Base-by-base conservation (phyloP, 805 yeast species). In the Monosporozyma yasuniensis region DNA sequence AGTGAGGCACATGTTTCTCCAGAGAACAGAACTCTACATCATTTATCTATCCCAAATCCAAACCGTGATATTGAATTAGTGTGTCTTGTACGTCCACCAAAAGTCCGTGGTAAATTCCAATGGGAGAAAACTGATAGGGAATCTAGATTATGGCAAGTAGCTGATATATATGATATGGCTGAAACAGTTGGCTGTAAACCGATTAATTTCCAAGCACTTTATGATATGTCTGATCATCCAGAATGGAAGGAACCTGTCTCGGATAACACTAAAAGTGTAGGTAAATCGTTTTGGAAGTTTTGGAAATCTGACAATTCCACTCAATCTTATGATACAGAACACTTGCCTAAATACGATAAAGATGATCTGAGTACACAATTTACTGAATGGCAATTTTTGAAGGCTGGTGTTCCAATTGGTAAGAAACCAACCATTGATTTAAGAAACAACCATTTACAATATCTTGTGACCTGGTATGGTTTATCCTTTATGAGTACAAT, bases 381-480 rank as follows among this genome's bases (percentile, higher is more conserved):
- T 54, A 70, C 70, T 42, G 76, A 73, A 46, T 72, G 70, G 50
- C 87, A 87, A 65, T 81, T 85, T 60, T 69, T 80, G 49, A 77
- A 75, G 51, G 83, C 87, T 4, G 99, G 99, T 48, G 91, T 91
- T 6, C 99, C 99, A 10, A 65, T 93, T 10, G 99, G 96, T 1
- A 81, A 84, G 49, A 68, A 73, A 8, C 90, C 96, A n/a, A 80
- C 79, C 57, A 79, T 91, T 32, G 90, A 83, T 56, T 76, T 87
- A 62, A 81, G 84, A 53, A 93, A 93, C 65, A 88, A 89, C 62
- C 99, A 93, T 63, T 69, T 90, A 65, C 96, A 91, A 65, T 93
- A 93, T 65, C 70, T 93, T 61, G 80, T 88, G 19, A 93, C 99
- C 0, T 93, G 99, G 99, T 91, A 87, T 65, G 96, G 96, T 0